These are phyloP conservation scores for Trametes cubensis DNA, from an alignment of 768 basidiomycete genomes.

Conservation along the genomic window DNA sequence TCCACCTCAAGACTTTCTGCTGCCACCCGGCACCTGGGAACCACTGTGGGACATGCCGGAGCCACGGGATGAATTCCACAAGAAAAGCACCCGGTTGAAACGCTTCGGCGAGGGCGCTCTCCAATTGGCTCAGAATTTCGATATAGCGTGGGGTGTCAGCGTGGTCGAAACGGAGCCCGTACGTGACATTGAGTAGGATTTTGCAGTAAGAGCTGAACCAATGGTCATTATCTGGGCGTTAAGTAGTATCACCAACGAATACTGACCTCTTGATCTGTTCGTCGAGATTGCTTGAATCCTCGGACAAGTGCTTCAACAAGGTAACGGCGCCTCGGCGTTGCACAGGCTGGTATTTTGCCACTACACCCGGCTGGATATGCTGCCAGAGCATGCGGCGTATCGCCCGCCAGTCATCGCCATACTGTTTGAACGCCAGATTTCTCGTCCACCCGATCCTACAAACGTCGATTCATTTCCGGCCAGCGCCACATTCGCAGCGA, in stretches of 20 bases:
- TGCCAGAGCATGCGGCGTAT: conserved; percentile 10
- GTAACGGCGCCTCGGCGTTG: background rate
- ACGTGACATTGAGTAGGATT: no score
- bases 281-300: background rate
- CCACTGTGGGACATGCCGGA: conserved; percentile 55
- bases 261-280: conserved; percentile 1
- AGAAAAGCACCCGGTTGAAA: no score
- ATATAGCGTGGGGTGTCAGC: no score
- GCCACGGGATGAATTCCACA: no score
- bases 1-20: conserved; percentile 58
- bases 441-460: conserved; percentile 10
- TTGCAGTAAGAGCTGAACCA: no score
- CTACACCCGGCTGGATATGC: background rate
- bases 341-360: background rate
- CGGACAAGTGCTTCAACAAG: background rate
- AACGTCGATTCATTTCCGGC: no score
- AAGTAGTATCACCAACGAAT: background rate
- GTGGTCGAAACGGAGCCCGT: no score
- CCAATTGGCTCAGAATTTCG: no score
- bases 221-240: no score
- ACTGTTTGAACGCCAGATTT: conserved; percentile 5
- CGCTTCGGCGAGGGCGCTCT: no score
- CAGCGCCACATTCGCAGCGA: background rate
- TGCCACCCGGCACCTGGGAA: conserved; percentile 67
- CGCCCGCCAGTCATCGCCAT: conserved; percentile 9